These are phyloP conservation scores for Pleurotus cornucopiae DNA, from an alignment of 768 basidiomycete species.

Conservation along the genomic window DNA sequence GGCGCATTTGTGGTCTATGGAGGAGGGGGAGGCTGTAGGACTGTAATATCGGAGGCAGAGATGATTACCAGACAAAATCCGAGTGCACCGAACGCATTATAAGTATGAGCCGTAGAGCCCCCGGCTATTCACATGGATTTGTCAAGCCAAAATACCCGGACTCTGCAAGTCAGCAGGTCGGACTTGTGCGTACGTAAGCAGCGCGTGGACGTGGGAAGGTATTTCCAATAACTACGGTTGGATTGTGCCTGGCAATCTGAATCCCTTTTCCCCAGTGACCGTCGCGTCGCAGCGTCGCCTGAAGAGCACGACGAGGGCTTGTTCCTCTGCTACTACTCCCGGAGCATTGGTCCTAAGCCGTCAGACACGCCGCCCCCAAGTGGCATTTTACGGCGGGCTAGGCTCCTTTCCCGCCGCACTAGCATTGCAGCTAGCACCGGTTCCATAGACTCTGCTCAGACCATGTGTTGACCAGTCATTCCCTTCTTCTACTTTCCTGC, in stretches of 20 bases:
- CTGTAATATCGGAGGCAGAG: neutral
- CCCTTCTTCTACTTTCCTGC: neutral
- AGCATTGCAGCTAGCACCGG: slow-evolving; percentile 1
- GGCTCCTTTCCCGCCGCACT: neutral
- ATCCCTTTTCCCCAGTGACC: neutral
- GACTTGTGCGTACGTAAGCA: too few relatives aligned
- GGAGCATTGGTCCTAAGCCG: too few relatives aligned
- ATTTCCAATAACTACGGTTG: too few relatives aligned
- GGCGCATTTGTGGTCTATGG: slow-evolving; percentile 9
- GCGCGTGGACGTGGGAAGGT: too few relatives aligned
- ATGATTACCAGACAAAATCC: neutral
- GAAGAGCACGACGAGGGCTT: slow-evolving; percentile 1
- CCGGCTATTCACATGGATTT: slow-evolving; percentile 9
- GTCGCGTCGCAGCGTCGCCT: neutral
- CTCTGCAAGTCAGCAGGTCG: too few relatives aligned
- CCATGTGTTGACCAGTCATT: slow-evolving; percentile 4
- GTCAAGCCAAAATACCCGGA: neutral
- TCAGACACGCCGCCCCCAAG: neutral
- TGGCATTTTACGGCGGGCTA: neutral
- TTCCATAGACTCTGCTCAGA: neutral
- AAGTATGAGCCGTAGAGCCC: neutral
- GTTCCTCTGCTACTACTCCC: neutral
- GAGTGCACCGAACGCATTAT: neutral
- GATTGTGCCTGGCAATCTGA: neutral
- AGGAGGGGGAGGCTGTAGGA: slow-evolving; percentile 5